These are phyloP conservation scores for Cydonia oblonga DNA, from an alignment of 331 rosid species.

Conservation along the genomic window DNA sequence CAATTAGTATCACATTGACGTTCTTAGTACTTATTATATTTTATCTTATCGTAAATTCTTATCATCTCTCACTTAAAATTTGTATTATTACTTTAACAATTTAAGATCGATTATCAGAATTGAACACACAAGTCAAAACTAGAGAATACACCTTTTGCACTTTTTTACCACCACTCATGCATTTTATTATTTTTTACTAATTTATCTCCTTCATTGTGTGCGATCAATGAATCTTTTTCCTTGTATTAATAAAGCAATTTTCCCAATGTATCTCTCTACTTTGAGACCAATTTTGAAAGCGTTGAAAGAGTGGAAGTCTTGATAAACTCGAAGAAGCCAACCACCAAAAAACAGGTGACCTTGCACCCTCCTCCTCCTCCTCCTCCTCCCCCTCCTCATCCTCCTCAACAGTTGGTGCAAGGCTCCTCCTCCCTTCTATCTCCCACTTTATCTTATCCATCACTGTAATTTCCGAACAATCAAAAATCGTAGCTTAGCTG, in stretches of 20 bases:
- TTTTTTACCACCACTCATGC: background rate
- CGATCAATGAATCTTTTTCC: background rate
- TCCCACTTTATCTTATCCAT: background rate
- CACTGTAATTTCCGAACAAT: background rate
- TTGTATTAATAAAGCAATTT: background rate
- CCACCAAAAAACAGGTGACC: slow-evolving; percentile 9
- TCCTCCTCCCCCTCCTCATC: background rate
- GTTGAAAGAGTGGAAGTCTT: background rate
- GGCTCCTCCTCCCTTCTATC: background rate
- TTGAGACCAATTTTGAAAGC: background rate
- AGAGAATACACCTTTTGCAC: too few species aligned
- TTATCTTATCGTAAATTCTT: too few species aligned
- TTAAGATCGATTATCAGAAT: too few species aligned
- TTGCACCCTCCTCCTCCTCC: slow-evolving; percentile 9
- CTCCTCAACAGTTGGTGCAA: slow-evolving; percentile 1
- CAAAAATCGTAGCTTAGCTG: background rate
- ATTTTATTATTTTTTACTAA: background rate
- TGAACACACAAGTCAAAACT: too few species aligned
- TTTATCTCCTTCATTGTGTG: background rate
- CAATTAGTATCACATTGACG: rapidly evolving
- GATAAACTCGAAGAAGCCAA: background rate
- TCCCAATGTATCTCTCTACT: background rate
- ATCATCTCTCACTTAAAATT: background rate
- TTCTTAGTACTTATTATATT: too few species aligned
- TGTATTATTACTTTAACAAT: too few species aligned